Percentiles rank a stretch among this genome's conserved stretches.
Conservation (phyloP, 1,284 basidiomycete genomes). For the Trichosporon sp. region DNA sequence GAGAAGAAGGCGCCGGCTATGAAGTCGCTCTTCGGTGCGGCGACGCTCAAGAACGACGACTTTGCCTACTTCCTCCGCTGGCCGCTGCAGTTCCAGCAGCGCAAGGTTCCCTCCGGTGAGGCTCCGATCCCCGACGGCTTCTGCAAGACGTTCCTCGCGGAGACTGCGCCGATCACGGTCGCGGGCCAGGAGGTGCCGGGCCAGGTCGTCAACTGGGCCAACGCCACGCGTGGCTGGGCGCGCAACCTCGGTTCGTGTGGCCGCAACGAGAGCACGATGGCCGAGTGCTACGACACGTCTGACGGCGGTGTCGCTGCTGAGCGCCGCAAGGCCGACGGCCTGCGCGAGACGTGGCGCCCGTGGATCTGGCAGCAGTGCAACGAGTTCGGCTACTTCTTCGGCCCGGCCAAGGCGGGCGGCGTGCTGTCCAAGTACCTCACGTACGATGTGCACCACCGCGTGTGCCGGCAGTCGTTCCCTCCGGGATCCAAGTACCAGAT, state of each 20-base stretch:
- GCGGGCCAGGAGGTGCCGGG: conserved; percentile 31
- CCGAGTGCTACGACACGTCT: conserved; percentile 80
- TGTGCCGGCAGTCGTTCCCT: conserved; percentile 77
- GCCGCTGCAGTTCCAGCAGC: conserved; percentile 55
- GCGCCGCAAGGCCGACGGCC: conserved; percentile 53
- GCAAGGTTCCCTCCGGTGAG: neutral
- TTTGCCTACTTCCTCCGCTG: conserved; percentile 66
- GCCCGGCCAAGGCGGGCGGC: conserved; percentile 38
- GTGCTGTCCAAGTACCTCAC: conserved; percentile 58
- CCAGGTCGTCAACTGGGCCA: conserved; percentile 67
- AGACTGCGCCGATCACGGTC: conserved; percentile 31
- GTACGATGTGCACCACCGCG: conserved; percentile 70
- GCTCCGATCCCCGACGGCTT: conserved; percentile 63
- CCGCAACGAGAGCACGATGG: conserved; percentile 57
- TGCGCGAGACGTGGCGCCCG: conserved; percentile 70
- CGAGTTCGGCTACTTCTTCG: conserved; percentile 84
- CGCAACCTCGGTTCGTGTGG: conserved; percentile 57
- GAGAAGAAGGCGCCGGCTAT: conserved; percentile 54
- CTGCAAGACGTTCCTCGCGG: conserved; percentile 58
- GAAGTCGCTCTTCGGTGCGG: conserved; percentile 72
- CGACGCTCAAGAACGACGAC: conserved; percentile 65
- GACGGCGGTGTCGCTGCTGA: conserved; percentile 60
- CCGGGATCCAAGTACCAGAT: conserved; percentile 70
- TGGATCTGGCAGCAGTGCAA: conserved; percentile 89
- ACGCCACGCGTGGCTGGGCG: conserved; percentile 55